phyloP scores from a whole-genome alignment of 352 stramenopile genomes.

The Phytophthora uliginosa region DNA sequence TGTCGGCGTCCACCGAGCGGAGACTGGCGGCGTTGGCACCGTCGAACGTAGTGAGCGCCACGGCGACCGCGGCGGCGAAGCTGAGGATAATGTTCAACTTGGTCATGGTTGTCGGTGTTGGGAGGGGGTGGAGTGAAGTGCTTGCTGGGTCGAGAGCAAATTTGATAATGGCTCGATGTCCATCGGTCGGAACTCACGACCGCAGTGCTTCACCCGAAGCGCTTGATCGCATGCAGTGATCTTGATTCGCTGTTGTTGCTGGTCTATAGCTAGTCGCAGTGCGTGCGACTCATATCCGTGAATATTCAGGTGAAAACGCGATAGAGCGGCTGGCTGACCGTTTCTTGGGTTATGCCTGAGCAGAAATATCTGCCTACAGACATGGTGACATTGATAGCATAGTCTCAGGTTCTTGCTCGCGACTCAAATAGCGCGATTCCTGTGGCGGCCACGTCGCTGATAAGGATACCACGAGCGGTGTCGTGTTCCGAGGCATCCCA shows the following conservation, averaged over 20 bases:
- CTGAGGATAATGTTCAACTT: conserved; percentile 35
- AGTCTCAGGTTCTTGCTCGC: not conserved
- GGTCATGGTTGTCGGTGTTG: conserved; percentile 22
- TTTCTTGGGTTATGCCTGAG: conserved; percentile 14
- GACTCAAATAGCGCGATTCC: not conserved
- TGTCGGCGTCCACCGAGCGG: conserved; percentile 8
- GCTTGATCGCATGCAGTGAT: not conserved
- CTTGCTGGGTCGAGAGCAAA: conserved; percentile 16
- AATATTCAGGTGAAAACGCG: conserved; percentile 10
- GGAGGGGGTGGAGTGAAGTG: not conserved
- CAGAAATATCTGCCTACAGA: conserved; percentile 13
- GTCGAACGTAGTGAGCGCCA: conserved; percentile 17
- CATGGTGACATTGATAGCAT: not conserved
- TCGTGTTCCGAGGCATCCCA: not conserved
- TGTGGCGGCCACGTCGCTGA: not conserved
- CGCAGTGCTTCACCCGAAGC: not conserved
- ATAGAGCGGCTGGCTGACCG: conserved; percentile 1
- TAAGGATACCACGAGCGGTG: not conserved
- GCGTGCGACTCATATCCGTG: not conserved
- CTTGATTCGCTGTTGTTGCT: not conserved
- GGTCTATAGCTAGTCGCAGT: not conserved
- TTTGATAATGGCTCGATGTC: conserved; percentile 13
- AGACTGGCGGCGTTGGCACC: conserved; percentile 21
- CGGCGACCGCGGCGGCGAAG: conserved; percentile 19
- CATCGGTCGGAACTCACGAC: not conserved